Percentiles rank a stretch among this genome's conserved stretches.
phyloP scores from a whole-genome alignment of 257 asterid genomes.

The Verbena officinalis region DNA sequence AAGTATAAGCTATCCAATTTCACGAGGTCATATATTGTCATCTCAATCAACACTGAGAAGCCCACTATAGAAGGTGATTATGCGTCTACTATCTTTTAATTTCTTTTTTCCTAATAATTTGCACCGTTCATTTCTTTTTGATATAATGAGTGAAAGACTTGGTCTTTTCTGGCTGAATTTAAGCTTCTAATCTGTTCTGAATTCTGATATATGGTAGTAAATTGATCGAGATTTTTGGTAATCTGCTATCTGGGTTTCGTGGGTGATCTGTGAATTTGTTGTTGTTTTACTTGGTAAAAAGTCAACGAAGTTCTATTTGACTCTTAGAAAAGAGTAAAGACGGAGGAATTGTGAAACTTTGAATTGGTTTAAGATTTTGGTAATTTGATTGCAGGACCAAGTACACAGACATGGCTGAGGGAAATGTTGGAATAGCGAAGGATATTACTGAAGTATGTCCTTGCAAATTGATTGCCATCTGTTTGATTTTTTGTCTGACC shows the following conservation, averaged over 20 bases:
- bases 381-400: conserved; percentile 42
- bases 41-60: conserved; percentile 12
- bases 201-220: background rate
- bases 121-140: conserved; percentile 1
- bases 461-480: conserved; percentile 15
- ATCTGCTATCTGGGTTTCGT: conserved; percentile 12
- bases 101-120: background rate
- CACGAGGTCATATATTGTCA: conserved; percentile 27
- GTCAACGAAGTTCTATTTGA: conserved; percentile 8
- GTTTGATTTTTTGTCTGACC: conserved; percentile 4
- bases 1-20: background rate
- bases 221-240: background rate
- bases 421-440: conserved; percentile 72
- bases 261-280: conserved; percentile 11
- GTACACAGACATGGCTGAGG: conserved; percentile 61
- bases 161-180: background rate
- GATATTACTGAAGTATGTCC: conserved; percentile 88
- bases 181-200: too few relatives aligned
- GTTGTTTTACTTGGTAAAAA: too few relatives aligned
- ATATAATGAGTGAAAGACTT: too few relatives aligned
- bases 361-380: conserved; percentile 16
- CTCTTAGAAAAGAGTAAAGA: conserved; percentile 1
- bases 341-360: background rate
- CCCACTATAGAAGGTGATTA: conserved; percentile 31
- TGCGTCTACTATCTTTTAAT: background rate